phyloP scores from a whole-genome alignment of 208 protist species.

The Herpetomonas muscarum region DNA sequence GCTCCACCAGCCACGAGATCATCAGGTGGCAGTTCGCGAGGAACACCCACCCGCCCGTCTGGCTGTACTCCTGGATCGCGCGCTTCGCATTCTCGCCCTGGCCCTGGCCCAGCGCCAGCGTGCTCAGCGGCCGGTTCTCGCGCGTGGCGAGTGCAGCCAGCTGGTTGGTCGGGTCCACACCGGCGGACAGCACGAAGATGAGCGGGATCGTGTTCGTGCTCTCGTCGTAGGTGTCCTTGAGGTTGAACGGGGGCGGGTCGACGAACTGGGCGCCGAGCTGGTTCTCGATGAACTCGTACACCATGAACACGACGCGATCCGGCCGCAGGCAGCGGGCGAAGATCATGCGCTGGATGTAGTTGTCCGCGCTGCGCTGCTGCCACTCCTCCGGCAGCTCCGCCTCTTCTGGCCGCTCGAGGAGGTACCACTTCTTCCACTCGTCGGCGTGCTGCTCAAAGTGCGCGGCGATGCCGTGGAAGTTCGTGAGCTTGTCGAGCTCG shows the following conservation, averaged over 20 bases:
- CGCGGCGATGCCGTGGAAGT: conserved; percentile 92
- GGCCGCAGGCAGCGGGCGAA: conserved; percentile 96
- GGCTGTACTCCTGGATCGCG: conserved; percentile 90
- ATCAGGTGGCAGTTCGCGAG: conserved; percentile 98
- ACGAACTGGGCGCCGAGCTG: conserved; percentile 95
- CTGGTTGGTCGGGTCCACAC: conserved; percentile 96
- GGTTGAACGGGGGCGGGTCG: conserved; percentile 96
- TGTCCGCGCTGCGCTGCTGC: conserved; percentile 75
- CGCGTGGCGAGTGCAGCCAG: conserved; percentile 89
- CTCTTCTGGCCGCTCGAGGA: conserved; percentile 92
- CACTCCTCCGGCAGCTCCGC: conserved; percentile 95
- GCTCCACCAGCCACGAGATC: conserved; percentile 94
- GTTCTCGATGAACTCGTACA: conserved; percentile 94
- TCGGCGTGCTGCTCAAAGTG: conserved; percentile 95
- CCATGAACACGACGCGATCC: conserved; percentile 96
- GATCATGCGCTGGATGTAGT: conserved; percentile 97
- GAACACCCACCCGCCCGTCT: conserved; percentile 97
- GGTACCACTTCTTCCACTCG: conserved; percentile 96
- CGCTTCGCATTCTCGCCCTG: conserved; percentile 94
- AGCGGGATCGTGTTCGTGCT: conserved; percentile 93
- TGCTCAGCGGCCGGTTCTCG: conserved; percentile 80
- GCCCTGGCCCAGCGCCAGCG: conserved; percentile 96
- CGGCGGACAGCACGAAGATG: conserved; percentile 97
- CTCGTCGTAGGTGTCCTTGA: conserved; percentile 93
- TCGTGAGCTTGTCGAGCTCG: conserved; percentile 95